Evolutionary conservation across 78 protist genomes (phyloP).

Genomic region (Dictyostelium brefeldianum): DNA sequence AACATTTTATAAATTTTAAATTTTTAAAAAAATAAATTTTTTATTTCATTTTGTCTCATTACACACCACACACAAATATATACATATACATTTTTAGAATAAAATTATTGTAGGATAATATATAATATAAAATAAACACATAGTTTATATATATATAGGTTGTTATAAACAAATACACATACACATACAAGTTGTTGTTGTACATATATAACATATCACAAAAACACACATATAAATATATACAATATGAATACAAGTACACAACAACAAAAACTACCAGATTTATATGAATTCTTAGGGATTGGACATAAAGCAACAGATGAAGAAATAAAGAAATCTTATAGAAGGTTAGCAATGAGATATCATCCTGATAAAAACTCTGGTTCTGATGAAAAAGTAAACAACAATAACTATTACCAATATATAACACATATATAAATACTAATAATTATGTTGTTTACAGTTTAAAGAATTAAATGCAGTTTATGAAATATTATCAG

Average conservation of each 20-base stretch:
- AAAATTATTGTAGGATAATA: too few species aligned
- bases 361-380: constrained; percentile 73
- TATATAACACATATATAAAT: not conserved
- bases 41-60: too few species aligned
- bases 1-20: too few species aligned
- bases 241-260: not conserved
- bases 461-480: constrained; percentile 77
- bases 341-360: constrained; percentile 36
- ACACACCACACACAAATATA: too few species aligned
- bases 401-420: too few species aligned
- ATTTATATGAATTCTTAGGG: constrained; percentile 54
- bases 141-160: too few species aligned
- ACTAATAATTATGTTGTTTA: not conserved
- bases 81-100: too few species aligned
- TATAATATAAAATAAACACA: too few species aligned
- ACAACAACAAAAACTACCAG: constrained; percentile 19
- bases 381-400: constrained; percentile 51
- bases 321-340: constrained; percentile 66
- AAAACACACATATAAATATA: not conserved
- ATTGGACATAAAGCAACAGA: constrained; percentile 29
- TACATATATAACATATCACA: too few species aligned
- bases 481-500: constrained; percentile 68
- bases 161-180: too few species aligned
- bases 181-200: too few species aligned
- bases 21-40: too few species aligned